Conservation (phyloP, 345 rosid species). For the Rhizophora mangle region DNA sequence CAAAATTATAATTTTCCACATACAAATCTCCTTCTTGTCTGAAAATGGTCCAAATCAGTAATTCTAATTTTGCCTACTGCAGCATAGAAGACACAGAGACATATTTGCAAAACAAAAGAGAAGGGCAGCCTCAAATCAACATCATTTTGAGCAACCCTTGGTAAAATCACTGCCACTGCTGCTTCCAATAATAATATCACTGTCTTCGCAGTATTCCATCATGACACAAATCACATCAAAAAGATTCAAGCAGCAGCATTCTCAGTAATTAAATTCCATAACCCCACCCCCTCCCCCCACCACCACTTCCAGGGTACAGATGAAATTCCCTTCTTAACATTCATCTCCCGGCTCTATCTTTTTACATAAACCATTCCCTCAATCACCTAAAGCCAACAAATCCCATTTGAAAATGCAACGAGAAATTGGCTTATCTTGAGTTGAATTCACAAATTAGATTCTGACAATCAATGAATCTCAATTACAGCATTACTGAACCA, state of each 20-base stretch:
- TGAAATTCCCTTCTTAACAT: not conserved
- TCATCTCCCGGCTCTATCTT: not conserved
- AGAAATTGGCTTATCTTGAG: not conserved
- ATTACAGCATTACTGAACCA: not conserved
- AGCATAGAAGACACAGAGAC: no score
- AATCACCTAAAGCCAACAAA: not conserved
- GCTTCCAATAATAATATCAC: conserved; percentile 1
- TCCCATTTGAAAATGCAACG: not conserved
- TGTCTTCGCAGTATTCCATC: not conserved
- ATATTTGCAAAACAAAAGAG: no score
- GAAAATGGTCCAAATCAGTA: no score
- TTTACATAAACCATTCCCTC: not conserved
- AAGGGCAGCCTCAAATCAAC: not conserved
- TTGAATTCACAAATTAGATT: no score
- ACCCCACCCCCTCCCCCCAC: not conserved
- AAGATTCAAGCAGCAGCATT: not conserved
- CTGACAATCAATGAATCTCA: not conserved
- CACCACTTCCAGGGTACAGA: not conserved
- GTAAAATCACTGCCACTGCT: not conserved
- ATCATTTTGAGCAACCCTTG: not conserved
- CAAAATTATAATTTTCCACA: no score
- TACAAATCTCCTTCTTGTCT: no score
- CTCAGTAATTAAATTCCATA: not conserved
- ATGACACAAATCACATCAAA: not conserved
- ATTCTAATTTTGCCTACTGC: no score